phyloP scores from a whole-genome alignment of 83 land plant species.

The Picea mariana region DNA sequence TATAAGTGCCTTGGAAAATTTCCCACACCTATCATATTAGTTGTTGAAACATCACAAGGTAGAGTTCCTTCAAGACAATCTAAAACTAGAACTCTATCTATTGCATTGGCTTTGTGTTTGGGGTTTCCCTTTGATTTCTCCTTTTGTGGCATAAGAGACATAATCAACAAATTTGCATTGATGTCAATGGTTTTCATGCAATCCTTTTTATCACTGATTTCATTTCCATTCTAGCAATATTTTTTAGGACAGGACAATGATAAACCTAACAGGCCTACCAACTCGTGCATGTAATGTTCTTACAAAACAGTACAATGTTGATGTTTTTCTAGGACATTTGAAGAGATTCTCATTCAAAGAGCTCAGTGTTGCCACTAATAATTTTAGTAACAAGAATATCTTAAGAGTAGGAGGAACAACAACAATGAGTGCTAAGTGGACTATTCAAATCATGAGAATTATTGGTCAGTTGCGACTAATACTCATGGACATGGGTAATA shows the following conservation, averaged over 20 bases:
- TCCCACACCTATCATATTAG: constrained; percentile 17
- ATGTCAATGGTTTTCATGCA: constrained; percentile 37
- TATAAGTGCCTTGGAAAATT: constrained; percentile 33
- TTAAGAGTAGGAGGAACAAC: background rate
- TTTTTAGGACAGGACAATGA: too few species aligned
- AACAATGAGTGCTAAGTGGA: too few species aligned
- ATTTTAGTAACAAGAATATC: too few species aligned
- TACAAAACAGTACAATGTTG: constrained; percentile 61
- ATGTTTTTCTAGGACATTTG: constrained; percentile 58
- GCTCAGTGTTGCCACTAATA: too few species aligned
- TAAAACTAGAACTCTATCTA: constrained; percentile 11
- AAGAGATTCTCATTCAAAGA: constrained; percentile 7
- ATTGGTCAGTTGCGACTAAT: too few species aligned
- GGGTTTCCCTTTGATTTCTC: constrained; percentile 18
- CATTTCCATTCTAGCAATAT: too few species aligned
- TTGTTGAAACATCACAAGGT: constrained; percentile 15
- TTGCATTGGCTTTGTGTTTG: constrained; percentile 29
- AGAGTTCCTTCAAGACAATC: constrained; percentile 14
- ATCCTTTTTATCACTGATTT: too few species aligned
- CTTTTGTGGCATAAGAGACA: constrained; percentile 46
- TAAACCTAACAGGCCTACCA: too few species aligned
- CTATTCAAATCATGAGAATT: too few species aligned
- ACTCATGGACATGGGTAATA: too few species aligned
- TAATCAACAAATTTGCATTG: constrained; percentile 45
- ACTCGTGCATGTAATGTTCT: background rate